These are phyloP conservation scores for Nicotiana tomentosiformis DNA, from an alignment of 257 asterid species.

Conservation along the genomic window DNA sequence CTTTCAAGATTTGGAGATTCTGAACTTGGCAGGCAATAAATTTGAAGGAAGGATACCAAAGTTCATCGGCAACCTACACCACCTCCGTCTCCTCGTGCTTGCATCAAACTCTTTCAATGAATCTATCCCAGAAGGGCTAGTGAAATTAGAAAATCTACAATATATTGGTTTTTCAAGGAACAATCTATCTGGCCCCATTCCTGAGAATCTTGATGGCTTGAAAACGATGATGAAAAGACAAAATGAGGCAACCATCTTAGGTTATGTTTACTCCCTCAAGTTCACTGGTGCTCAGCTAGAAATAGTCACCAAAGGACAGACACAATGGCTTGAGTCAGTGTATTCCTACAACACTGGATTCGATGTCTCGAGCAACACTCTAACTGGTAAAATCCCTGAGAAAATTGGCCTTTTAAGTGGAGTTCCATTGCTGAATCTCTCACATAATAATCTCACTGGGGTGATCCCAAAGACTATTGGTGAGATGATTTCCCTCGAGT, in stretches of 20 bases:
- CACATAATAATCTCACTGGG: neutral
- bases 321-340: neutral
- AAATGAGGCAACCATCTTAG: neutral
- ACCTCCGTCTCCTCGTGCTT: neutral
- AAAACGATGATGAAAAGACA: neutral
- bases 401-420: conserved; percentile 1
- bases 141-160: neutral
- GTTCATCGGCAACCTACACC: neutral
- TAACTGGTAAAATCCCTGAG: neutral
- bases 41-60: neutral
- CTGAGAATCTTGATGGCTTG: neutral
- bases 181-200: neutral
- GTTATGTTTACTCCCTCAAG: neutral
- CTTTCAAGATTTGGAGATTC: neutral
- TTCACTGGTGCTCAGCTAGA: conserved; percentile 1
- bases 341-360: conserved; percentile 9
- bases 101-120: conserved; percentile 4
- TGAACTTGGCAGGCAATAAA: neutral
- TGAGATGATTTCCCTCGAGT: conserved; percentile 8
- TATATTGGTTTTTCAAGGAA: neutral
- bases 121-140: neutral
- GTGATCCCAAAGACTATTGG: neutral
- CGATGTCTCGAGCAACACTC: neutral
- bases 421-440: neutral
- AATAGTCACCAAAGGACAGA: neutral